phyloP scores from a whole-genome alignment of 352 stramenopile species.

The Phytophthora macrochlamydospora region DNA sequence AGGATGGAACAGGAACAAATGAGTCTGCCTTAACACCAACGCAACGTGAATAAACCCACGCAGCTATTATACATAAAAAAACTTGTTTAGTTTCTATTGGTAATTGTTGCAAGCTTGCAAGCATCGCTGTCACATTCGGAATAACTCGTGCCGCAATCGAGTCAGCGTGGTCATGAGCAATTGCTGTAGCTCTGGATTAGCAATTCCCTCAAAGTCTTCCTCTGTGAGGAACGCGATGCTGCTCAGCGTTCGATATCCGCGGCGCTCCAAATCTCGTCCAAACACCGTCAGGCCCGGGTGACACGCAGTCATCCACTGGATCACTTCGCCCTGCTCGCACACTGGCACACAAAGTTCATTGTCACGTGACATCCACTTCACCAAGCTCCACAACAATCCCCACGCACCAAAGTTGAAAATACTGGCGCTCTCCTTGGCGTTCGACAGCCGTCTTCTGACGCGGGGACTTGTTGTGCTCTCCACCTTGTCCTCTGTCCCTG shows the following conservation, averaged over 20 bases:
- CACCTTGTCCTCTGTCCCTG: constrained; percentile 8
- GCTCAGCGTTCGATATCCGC: constrained; percentile 72
- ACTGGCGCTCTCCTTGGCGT: constrained; percentile 78
- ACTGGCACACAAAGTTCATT: constrained; percentile 34
- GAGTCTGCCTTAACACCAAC: neutral
- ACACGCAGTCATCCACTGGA: constrained; percentile 87
- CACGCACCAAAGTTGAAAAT: constrained; percentile 67
- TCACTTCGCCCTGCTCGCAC: constrained; percentile 78
- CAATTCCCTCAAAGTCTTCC: constrained; percentile 54
- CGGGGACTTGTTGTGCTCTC: constrained; percentile 49
- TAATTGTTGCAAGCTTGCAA: constrained; percentile 2
- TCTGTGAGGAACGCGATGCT: constrained; percentile 87
- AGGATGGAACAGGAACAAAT: neutral
- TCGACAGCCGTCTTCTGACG: constrained; percentile 71
- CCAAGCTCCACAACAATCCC: neutral
- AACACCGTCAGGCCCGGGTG: constrained; percentile 68
- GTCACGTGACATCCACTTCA: neutral
- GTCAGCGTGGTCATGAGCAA: constrained; percentile 69
- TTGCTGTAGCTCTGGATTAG: constrained; percentile 40
- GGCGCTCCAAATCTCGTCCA: constrained; percentile 58
- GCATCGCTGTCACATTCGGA: constrained; percentile 68
- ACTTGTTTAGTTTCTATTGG: constrained; percentile 19
- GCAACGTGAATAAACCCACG: neutral
- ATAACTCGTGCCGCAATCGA: constrained; percentile 79
- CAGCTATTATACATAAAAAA: neutral